Conservation (phyloP, 75 land plant genomes). For the Cunninghamia lanceolata region DNA sequence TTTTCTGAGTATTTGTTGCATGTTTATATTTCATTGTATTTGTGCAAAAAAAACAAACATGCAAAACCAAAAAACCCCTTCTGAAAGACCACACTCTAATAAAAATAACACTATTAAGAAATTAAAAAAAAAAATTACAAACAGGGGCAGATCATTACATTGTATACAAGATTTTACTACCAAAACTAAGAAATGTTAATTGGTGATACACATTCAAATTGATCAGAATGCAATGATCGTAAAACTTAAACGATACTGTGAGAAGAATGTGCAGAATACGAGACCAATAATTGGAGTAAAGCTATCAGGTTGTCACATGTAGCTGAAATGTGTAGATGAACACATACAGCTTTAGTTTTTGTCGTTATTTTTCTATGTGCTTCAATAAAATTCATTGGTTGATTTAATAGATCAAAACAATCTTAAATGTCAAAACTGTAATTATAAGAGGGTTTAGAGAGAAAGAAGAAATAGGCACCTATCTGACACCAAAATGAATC, state of each 20-base stretch:
- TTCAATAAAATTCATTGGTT: background rate
- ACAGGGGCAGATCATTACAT: too few relatives aligned
- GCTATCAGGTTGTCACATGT: too few relatives aligned
- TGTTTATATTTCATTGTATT: too few relatives aligned
- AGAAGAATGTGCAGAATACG: background rate
- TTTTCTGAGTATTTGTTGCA: too few relatives aligned
- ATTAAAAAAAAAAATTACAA: too few relatives aligned
- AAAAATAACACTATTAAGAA: too few relatives aligned
- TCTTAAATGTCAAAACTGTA: background rate
- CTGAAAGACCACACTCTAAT: too few relatives aligned
- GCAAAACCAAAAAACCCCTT: too few relatives aligned
- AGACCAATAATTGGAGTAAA: too few relatives aligned
- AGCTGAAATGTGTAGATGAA: too few relatives aligned
- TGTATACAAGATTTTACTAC: background rate
- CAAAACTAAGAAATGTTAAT: background rate
- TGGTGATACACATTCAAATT: background rate
- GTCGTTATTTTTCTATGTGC: background rate
- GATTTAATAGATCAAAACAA: background rate
- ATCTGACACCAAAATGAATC: constrained; percentile 88
- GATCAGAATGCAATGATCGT: background rate
- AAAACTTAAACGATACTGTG: background rate
- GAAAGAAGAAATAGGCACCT: constrained; percentile 43
- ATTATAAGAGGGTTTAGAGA: background rate
- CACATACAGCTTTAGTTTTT: too few relatives aligned
- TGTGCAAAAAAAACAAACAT: too few relatives aligned